A percentile compares a stretch with the other conserved stretches of the same genome.
phyloP scores from a whole-genome alignment of 2,329 filamentous ascomycete genomes.

The Arthrinium puccinioides region DNA sequence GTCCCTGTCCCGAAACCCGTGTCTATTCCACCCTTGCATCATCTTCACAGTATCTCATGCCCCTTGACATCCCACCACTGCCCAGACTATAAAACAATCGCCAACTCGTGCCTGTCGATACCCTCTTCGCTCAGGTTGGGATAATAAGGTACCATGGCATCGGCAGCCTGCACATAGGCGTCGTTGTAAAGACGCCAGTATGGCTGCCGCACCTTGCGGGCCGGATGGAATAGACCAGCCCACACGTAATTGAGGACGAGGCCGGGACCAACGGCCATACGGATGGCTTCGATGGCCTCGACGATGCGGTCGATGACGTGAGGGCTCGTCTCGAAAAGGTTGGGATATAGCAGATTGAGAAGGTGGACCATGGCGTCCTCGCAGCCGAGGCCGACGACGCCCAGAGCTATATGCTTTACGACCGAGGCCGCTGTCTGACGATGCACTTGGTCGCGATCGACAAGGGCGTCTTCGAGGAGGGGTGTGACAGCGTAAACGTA shows the following conservation, averaged over 20 bases:
- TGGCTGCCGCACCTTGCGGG: conserved; percentile 84
- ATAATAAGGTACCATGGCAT: conserved; percentile 95
- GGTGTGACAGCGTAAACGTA: conserved; percentile 98
- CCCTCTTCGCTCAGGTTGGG: conserved; percentile 77
- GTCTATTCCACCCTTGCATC: too few relatives aligned
- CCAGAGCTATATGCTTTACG: conserved; percentile 95
- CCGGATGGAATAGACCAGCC: conserved; percentile 95
- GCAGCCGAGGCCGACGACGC: conserved; percentile 94
- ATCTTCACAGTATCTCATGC: too few relatives aligned
- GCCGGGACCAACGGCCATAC: conserved; percentile 87
- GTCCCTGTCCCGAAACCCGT: neutral
- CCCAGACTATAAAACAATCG: conserved; percentile 65
- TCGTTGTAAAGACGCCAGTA: conserved; percentile 98
- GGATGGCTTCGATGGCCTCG: conserved; percentile 92
- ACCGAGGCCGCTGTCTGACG: conserved; percentile 93
- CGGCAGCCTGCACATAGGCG: conserved; percentile 87
- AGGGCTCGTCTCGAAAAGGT: conserved; percentile 94
- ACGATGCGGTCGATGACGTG: conserved; percentile 98
- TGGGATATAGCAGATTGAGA: conserved; percentile 91
- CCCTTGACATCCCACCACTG: too few relatives aligned
- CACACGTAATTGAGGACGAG: conserved; percentile 97
- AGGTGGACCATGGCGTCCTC: conserved; percentile 98
- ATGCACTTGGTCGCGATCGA: conserved; percentile 96
- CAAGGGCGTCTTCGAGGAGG: conserved; percentile 90
- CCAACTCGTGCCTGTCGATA: conserved; percentile 71